Evolutionary conservation across 306 rosid genomes (phyloP).

Genomic region (Cucurbita argyrosperma): DNA sequence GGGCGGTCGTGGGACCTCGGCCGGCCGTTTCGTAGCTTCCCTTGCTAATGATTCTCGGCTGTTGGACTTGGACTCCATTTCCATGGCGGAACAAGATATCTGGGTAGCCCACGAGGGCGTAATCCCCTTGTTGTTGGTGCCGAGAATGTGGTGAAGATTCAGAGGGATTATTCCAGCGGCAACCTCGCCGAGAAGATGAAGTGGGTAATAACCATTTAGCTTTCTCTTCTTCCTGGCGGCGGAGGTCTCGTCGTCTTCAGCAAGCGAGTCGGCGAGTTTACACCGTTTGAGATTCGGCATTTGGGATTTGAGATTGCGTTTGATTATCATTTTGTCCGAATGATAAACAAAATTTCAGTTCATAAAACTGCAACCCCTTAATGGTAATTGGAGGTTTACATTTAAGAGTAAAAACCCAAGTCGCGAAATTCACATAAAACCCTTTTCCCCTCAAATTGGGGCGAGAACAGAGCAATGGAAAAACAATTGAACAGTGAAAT

Average conservation of each 20-base stretch:
- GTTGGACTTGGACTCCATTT: constrained; percentile 35
- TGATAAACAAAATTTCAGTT: constrained; percentile 1
- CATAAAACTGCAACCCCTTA: constrained; percentile 7
- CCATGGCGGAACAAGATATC: constrained; percentile 37
- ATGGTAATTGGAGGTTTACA: constrained; percentile 20
- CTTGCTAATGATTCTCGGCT: constrained; percentile 14
- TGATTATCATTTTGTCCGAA: constrained; percentile 56
- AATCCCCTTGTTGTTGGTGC: constrained; percentile 48
- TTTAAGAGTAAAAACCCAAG: constrained; percentile 11
- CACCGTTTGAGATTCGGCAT: constrained; percentile 95
- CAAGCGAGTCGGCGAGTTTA: constrained; percentile 48
- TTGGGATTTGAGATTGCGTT: constrained; percentile 83
- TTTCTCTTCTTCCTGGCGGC: constrained; percentile 63
- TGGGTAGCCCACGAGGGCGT: constrained; percentile 58
- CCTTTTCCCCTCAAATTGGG: constrained; percentile 25
- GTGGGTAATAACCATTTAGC: constrained; percentile 57
- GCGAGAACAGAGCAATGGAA: constrained; percentile 56
- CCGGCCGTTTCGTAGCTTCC: constrained; percentile 18
- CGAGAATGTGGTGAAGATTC: constrained; percentile 42
- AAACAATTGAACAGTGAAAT: constrained; percentile 6
- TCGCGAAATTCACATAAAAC: constrained; percentile 35
- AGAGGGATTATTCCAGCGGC: constrained; percentile 71
- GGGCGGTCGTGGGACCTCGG: constrained; percentile 63
- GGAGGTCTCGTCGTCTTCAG: constrained; percentile 56
- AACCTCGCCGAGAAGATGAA: constrained; percentile 74